phyloP scores from a whole-genome alignment of 352 stramenopile species.

The Paralagenidium karlingii region DNA sequence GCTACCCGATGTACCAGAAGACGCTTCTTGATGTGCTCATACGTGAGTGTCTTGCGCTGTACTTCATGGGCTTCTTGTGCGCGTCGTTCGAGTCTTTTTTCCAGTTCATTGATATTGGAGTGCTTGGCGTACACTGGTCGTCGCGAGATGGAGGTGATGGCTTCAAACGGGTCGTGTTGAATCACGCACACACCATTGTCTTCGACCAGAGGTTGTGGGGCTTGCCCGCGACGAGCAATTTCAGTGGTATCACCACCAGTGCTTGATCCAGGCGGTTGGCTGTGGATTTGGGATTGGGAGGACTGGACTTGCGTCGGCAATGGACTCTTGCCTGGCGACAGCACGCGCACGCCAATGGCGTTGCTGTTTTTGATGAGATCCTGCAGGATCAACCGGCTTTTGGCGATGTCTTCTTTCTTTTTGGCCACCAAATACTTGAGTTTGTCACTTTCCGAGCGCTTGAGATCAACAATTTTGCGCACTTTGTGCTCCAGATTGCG shows the following conservation, averaged over 20 bases:
- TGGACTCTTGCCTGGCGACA: slow-evolving; percentile 1
- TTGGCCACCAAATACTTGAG: slow-evolving; percentile 48
- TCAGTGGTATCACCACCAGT: too few relatives aligned
- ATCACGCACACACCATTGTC: not conserved
- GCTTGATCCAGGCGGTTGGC: too few relatives aligned
- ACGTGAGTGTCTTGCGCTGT: slow-evolving; percentile 41
- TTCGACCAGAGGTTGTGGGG: not conserved
- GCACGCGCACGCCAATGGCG: slow-evolving; percentile 49
- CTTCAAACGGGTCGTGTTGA: slow-evolving; percentile 29
- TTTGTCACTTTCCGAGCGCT: slow-evolving; percentile 63
- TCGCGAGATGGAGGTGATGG: slow-evolving; percentile 60
- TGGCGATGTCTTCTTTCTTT: slow-evolving; percentile 53
- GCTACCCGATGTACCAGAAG: slow-evolving; percentile 16
- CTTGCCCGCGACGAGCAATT: not conserved
- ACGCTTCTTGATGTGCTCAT: slow-evolving; percentile 74
- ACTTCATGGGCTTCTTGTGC: slow-evolving; percentile 46
- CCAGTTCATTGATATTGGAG: slow-evolving; percentile 67
- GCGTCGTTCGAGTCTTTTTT: slow-evolving; percentile 42
- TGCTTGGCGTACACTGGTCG: slow-evolving; percentile 75
- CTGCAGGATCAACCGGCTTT: slow-evolving; percentile 44
- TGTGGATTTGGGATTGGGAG: too few relatives aligned
- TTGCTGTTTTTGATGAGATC: slow-evolving; percentile 69
- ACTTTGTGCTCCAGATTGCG: slow-evolving; percentile 63
- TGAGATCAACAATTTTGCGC: slow-evolving; percentile 66
- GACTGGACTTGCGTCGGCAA: too few relatives aligned